These are phyloP conservation scores for Schizosaccharomyces versatilis DNA, from an alignment of 1,139 yeast species.

Conservation along the genomic window DNA sequence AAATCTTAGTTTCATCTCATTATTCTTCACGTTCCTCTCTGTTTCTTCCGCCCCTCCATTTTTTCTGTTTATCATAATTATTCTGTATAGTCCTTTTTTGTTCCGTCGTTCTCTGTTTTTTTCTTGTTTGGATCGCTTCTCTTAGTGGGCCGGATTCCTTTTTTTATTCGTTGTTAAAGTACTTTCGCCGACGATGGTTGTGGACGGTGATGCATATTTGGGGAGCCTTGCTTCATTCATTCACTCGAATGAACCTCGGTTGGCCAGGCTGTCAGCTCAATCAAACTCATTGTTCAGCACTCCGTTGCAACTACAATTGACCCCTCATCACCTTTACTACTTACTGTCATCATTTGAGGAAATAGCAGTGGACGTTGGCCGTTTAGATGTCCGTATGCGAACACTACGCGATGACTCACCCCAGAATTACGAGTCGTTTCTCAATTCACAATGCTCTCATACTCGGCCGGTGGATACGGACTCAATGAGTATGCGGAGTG, in stretches of 20 bases:
- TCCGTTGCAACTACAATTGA: slow-evolving; percentile 34
- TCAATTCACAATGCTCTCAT: slow-evolving; percentile 25
- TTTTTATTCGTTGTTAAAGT: too few species aligned
- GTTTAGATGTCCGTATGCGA: slow-evolving; percentile 36
- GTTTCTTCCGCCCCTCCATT: too few species aligned
- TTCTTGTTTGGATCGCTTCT: too few species aligned
- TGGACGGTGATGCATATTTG: slow-evolving; percentile 21
- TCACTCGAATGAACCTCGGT: slow-evolving; percentile 22
- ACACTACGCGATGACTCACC: slow-evolving; percentile 30
- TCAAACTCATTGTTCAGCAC: slow-evolving; percentile 22
- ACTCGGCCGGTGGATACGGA: slow-evolving; percentile 34
- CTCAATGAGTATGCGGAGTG: slow-evolving; percentile 38
- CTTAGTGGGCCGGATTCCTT: too few species aligned
- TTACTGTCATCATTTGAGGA: slow-evolving; percentile 36
- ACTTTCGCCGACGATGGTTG: too few species aligned
- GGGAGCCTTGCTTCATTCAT: slow-evolving; percentile 22
- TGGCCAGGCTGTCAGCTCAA: slow-evolving; percentile 15
- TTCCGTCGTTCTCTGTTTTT: too few species aligned
- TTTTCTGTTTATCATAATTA: too few species aligned
- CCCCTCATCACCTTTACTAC: slow-evolving; percentile 42
- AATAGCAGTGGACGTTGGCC: slow-evolving; percentile 37
- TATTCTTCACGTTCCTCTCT: too few species aligned
- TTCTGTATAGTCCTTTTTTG: too few species aligned
- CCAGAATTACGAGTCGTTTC: slow-evolving; percentile 23
- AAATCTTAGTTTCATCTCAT: too few species aligned